phyloP scores from a whole-genome alignment of 1,284 basidiomycete genomes.

The Leucoagaricus sp. region DNA sequence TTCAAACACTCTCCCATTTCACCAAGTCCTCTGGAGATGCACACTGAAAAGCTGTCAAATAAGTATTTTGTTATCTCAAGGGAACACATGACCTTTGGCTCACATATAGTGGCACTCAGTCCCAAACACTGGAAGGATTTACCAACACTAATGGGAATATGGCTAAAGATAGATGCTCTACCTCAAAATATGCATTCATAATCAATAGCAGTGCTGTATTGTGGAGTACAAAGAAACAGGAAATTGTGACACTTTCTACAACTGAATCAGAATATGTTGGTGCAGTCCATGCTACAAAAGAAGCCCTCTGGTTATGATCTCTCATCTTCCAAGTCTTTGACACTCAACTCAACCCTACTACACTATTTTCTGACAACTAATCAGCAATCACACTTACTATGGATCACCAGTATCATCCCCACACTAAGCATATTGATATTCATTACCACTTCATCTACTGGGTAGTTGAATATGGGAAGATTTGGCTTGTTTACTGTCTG shows the following conservation, averaged over 20 bases:
- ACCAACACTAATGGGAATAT: too few relatives aligned
- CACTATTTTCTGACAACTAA: constrained; percentile 36
- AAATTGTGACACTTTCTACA: too few relatives aligned
- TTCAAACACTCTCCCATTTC: constrained; percentile 29
- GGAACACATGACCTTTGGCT: constrained; percentile 25
- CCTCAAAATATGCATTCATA: too few relatives aligned
- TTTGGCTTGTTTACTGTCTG: constrained; percentile 27
- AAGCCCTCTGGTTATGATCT: too few relatives aligned
- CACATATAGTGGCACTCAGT: too few relatives aligned
- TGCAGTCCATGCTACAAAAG: too few relatives aligned
- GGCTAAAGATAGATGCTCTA: too few relatives aligned
- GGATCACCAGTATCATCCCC: constrained; percentile 35
- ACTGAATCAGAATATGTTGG: too few relatives aligned
- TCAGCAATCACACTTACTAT: constrained; percentile 35
- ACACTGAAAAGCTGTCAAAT: constrained; percentile 32
- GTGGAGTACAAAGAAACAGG: too few relatives aligned
- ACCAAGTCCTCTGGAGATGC: constrained; percentile 22
- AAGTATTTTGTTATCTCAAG: constrained; percentile 32
- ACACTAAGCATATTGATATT: constrained; percentile 48
- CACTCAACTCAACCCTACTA: constrained; percentile 19
- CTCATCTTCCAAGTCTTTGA: too few relatives aligned
- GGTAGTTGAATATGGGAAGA: constrained; percentile 23
- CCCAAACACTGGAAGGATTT: too few relatives aligned
- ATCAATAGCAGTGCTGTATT: too few relatives aligned
- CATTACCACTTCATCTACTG: constrained; percentile 38